A percentile compares a stretch with the other conserved stretches of the same genome.
These are phyloP conservation scores for Oryza rufipogon DNA, from an alignment of 176 grass and related monocot genomes.

Conservation along the genomic window DNA sequence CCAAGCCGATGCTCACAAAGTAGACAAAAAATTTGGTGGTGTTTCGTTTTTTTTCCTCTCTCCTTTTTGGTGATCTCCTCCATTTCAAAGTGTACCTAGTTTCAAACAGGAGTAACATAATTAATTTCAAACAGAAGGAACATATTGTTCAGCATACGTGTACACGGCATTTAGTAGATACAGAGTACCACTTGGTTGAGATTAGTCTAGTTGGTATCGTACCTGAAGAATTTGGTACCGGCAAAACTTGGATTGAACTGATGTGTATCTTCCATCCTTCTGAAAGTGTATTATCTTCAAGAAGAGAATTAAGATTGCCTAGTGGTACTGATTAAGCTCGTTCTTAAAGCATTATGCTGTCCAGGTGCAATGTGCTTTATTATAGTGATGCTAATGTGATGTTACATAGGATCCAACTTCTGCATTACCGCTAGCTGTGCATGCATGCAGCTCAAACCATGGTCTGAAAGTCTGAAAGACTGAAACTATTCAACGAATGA, in stretches of 20 bases:
- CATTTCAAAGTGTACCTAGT: not conserved
- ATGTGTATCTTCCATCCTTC: not conserved
- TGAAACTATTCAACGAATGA: not conserved
- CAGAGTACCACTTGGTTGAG: not conserved
- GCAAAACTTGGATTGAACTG: not conserved
- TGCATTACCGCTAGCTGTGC: conserved; percentile 10
- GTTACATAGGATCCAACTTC: conserved; percentile 33
- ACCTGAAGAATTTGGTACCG: not conserved
- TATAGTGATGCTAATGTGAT: conserved; percentile 24
- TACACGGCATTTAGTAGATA: not conserved
- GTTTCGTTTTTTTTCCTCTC: not conserved
- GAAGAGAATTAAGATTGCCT: not conserved
- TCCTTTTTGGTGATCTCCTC: not conserved
- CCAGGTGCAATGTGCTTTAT: conserved; percentile 22
- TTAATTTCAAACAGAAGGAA: not conserved
- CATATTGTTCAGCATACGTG: not conserved
- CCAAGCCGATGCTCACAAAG: conserved; percentile 16
- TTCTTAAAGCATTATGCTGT: conserved; percentile 39
- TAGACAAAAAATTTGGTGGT: conserved; percentile 2
- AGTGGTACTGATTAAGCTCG: not conserved
- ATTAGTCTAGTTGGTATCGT: not conserved
- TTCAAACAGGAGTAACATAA: not conserved
- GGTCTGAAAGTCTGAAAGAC: not conserved
- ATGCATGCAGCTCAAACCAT: conserved; percentile 18
- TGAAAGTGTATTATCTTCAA: not conserved